Base-by-base conservation (phyloP, 2,329 filamentous ascomycete genomes). In the Hansfordia pulvinata region DNA sequence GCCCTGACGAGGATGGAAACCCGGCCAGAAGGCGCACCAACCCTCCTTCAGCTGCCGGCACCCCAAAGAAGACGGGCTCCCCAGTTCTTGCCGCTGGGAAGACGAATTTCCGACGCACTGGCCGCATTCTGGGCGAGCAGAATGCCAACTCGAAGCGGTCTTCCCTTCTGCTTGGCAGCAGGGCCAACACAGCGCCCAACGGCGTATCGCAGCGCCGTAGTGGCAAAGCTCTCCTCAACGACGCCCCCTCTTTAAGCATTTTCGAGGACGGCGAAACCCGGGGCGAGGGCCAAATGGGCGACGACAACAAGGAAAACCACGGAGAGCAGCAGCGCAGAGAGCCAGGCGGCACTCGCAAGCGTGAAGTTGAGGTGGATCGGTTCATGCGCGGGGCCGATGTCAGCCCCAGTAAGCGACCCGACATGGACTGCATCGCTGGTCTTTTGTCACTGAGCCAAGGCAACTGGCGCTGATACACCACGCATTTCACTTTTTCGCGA, bases 341-440 rank as follows among this genome's bases (percentile, higher is more conserved):
- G 30, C 25, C 16, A 18, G 18, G 13, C 23, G n/a, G 11, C 16
- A 13, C 16, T 22, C 17, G 17, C 13, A 20, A 9, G 28, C 16
- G 18, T 19, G 23, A 35, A 31, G 61, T 67, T 4, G 79, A 90
- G 26, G 64, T 88, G 22, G 70, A 78, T 35, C 63, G 60, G 4
- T 86, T 88, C 50, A 86, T 90, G 76, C 58, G 63, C 18, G 63
- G 63, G 26, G 65, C 69, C n/a, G n/a, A n/a, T 17, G 62, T 72
- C 35, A 72, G 69, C 44, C 75, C 72, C 7, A 76, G 76, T 45
- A 83, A 84, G 52, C 76, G 73, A 47, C 70, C 75, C 30, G 88
- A 94, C 46, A 63, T 93, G 49, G 84, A 92, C 46, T 92, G 84
- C 44, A 77, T 93, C 24, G 83, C 88, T 29, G 84, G 84, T n/a